Conservation (phyloP, 345 rosid genomes). For the Syzygium aqueum region DNA sequence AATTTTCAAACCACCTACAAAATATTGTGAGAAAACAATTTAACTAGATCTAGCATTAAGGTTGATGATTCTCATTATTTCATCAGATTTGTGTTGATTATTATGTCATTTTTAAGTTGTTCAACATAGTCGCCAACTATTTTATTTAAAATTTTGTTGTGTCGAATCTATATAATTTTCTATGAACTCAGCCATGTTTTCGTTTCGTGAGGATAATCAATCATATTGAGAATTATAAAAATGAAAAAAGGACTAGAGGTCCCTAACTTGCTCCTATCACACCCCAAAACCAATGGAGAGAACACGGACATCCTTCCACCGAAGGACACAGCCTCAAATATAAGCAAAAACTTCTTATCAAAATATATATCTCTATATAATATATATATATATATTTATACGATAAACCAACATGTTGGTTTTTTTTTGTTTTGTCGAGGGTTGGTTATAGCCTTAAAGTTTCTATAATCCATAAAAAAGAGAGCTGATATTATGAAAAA, state of each 20-base stretch:
- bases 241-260: neutral
- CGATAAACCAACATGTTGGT: too few relatives aligned
- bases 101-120: neutral
- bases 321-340: too few relatives aligned
- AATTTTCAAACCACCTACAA: neutral
- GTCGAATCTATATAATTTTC: neutral
- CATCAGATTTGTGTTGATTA: accelerated
- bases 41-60: neutral
- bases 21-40: neutral
- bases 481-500: too few relatives aligned
- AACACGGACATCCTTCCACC: too few relatives aligned
- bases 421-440: neutral
- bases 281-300: neutral
- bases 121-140: neutral
- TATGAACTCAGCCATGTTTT: neutral
- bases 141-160: neutral
- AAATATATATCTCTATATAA: too few relatives aligned
- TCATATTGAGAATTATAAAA: neutral
- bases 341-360: too few relatives aligned
- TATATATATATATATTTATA: too few relatives aligned
- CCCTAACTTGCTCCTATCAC: neutral
- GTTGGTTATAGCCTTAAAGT: neutral
- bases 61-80: neutral
- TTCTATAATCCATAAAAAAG: neutral
- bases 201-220: neutral